Evolutionary conservation across 2,329 filamentous ascomycete species (phyloP), one percentile per base, ranked within the genome.

Genomic region (Rhinocladiella similis): DNA sequence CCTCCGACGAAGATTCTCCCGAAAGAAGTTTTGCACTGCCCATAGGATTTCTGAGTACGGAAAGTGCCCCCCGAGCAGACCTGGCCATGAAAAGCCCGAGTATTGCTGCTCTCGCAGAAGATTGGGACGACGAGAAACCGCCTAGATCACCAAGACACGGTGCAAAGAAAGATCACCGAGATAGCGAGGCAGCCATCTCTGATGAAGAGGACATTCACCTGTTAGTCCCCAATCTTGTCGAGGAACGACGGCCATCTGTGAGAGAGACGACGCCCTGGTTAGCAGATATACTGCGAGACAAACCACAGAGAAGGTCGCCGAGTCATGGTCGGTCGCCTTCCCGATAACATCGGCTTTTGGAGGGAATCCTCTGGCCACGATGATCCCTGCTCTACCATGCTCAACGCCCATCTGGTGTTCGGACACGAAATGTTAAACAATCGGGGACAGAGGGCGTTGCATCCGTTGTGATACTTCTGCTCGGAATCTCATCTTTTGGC

Each of bases 41-140:
- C 10, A 63, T 66, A 48, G 63, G 63, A 12, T 66, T 54, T 20
- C 18, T 65, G 29, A 61, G 45, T 45, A 65, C 62, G 3, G 63
- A 63, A 52, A 55, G 42, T 29, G 63, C 62, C n/a, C 60, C 60
- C 5, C 50, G 56, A 52, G 63, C 62, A 14, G 63, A 65, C 20
- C 43, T 64, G 18, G 63, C 63, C 19, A 61, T 65, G 63, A 58
- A 64, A 39, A 63, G 57, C 46, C 62, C 63, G 3, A 64, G 61
- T 20, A 64, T 65, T 49, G 60, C 57, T 16, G 62, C 60, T 33
- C 51, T 65, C 33, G 60, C 41, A 20, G 63, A 65, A 49, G 38
- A 41, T 13, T 60, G 57, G 57, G 57, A 56, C 38, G 57, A 60
- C 35, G 51, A 56, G 20, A 50, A 48, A 27, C 47, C 47, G 6